A percentile compares a stretch with the other conserved stretches of the same genome.
Conservation (phyloP, 1,139 yeast species). For the Arxiozyma bovina region DNA sequence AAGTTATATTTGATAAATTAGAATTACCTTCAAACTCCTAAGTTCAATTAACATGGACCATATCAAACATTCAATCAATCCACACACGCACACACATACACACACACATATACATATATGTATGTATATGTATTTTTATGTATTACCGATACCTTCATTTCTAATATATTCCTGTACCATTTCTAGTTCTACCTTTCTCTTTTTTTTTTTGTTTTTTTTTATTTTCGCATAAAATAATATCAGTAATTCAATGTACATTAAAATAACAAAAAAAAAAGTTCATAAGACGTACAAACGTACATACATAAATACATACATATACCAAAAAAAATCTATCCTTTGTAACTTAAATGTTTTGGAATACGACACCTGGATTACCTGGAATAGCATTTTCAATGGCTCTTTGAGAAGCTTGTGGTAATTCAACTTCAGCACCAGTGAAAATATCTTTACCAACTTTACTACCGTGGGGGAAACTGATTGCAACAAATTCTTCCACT, state of each 20-base stretch:
- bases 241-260: neutral
- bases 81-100: no score
- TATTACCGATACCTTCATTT: no score
- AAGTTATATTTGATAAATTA: slow-evolving; percentile 14
- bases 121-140: no score
- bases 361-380: slow-evolving; percentile 81
- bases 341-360: slow-evolving; percentile 44
- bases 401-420: slow-evolving; percentile 51
- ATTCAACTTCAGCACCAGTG: slow-evolving; percentile 63
- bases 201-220: neutral
- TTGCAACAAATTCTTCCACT: slow-evolving; percentile 45
- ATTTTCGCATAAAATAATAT: neutral
- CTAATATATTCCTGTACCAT: no score
- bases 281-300: neutral
- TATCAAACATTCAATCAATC: no score
- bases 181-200: no score
- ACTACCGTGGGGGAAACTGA: slow-evolving; percentile 52
- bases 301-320: no score
- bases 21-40: slow-evolving; percentile 20
- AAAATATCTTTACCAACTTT: slow-evolving; percentile 53
- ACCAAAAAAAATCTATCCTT: neutral
- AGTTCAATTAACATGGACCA: neutral
- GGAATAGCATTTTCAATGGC: slow-evolving; percentile 80
- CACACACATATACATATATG: no score
- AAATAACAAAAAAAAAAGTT: no score